Evolutionary conservation across 2,329 filamentous ascomycete genomes (phyloP), one percentile per base, ranked within the genome.

Genomic region (Tothia fuscella): DNA sequence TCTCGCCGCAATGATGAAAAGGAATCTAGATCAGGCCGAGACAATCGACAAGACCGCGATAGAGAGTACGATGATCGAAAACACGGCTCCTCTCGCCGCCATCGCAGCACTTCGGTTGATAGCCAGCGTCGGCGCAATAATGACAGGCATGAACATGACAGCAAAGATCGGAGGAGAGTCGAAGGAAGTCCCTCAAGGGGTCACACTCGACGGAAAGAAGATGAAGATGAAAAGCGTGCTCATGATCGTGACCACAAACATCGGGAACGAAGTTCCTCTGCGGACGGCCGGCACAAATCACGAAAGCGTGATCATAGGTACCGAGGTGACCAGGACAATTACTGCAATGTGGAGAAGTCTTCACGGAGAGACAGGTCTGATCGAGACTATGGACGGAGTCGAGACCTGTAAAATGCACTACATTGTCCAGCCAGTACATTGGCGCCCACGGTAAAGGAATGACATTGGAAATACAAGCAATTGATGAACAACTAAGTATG

Each of bases 71-170:
- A 41, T 20, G 46, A 49, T 24, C 40, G 45, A 34, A 48, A 43
- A 32, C 19, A 44, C 30, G 34, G 41, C 14, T 48, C 47, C 3
- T 47, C 45, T 3, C 44, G 48, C 10, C 45, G 46, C n/a, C 42
- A 50, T 19, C 32, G 40, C 43, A 39, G 41, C 31, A 16, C 51
- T 45, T 41, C 42, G 41, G 16, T 48, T 42, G 43, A 29, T n/a
- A 41, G 29, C 16, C 26, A 20, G 6, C 12, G 29, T 17, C 35
- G 29, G 20, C 37, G 28, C 25, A 39, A 34, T 21, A 16, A 41
- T 22, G 37, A 41, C 17, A 25, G 20, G 9, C 10, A 22, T 21
- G 35, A 38, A 26, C 35, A 21, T 26, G 19, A 31, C 9, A 25
- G 32, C 14, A 28, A 38, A 16, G 14, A 31, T n/a, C 32, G 31